Base-by-base conservation (phyloP, 139 green algal genomes). In the Ettlia oleoabundans region DNA sequence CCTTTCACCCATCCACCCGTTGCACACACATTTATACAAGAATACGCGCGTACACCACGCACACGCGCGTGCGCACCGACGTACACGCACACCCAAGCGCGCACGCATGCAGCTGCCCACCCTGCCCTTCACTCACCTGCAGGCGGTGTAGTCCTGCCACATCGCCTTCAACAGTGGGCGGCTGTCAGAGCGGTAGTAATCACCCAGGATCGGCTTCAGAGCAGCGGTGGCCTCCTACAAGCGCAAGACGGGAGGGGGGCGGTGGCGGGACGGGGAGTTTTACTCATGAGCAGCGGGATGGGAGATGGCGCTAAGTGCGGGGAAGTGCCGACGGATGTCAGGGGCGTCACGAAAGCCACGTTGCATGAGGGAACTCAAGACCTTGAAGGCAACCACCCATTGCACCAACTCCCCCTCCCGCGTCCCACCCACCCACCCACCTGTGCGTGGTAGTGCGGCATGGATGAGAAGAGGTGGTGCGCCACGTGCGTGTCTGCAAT, bases 391-490 rank as follows among this genome's bases (percentile, higher is more conserved):
- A 53, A 33, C 10, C 37, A 3, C 66, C 7, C 52, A 4, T 22
- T 35, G 30, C 40, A 6, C 37, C 38, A 33, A 6, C 67, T 37
- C 4, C 41, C 41, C 41, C 42, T n/a, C 68, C 8, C 24, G 1
- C 71, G 9, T 3, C 30, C 30, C 51, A 21, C 72, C 42, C 13
- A 38, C 5, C 22, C 0, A 42, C 85, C 70, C 81, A 90, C 88
- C 87, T 91, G 30, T 2, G 95, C 93, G 84, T 98, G 93, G 90
- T 98, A 98, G 91, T 98, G 94, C 32, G 95, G 95, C 85, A 98
- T 97, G 55, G 86, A 81, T 55, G 92, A 96, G 91, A 98, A 98
- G 28, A 98, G 88, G 89, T 98, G 95, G 89, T 98, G 95, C 0
- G 87, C 81, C 38, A 98, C 95, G 80, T 98, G 95, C 0, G 94